These are phyloP conservation scores for Chondrus crispus DNA, from an alignment of 23 red algal species.

Conservation along the genomic window DNA sequence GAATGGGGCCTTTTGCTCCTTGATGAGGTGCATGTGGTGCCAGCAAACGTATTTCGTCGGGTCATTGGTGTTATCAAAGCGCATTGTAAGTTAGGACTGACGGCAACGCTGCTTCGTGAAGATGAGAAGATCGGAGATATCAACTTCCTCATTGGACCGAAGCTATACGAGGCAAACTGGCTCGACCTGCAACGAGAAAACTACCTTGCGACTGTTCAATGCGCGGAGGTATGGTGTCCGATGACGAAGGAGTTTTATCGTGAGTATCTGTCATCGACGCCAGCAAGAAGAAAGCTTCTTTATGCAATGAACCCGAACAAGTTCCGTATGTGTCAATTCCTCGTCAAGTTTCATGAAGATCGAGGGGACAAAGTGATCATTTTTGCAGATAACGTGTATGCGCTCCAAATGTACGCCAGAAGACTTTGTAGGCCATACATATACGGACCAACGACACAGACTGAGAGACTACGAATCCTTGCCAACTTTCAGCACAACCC, in stretches of 20 bases:
- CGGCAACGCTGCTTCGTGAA: constrained; percentile 94
- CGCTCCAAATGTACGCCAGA: constrained; percentile 78
- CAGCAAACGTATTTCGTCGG: constrained; percentile 95
- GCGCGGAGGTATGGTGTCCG: constrained; percentile 99
- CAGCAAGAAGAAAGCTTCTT: constrained; percentile 80
- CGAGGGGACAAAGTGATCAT: constrained; percentile 98
- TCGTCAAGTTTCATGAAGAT: constrained; percentile 91
- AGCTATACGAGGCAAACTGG: constrained; percentile 99
- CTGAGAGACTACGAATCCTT: constrained; percentile 88
- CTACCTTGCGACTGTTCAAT: constrained; percentile 97
- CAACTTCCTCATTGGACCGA: constrained; percentile 95
- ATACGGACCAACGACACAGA: constrained; percentile 90
- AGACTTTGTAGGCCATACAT: constrained; percentile 82
- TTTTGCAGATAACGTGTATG: constrained; percentile 97
- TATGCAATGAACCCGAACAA: constrained; percentile 99
- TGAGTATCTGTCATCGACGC: constrained; percentile 73
- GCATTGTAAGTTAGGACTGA: constrained; percentile 96
- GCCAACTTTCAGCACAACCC: constrained; percentile 93
- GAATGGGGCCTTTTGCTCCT: constrained; percentile 98
- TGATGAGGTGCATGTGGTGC: constrained; percentile 99
- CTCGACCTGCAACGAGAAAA: constrained; percentile 89
- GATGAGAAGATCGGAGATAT: constrained; percentile 95
- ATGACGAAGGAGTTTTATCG: constrained; percentile 98
- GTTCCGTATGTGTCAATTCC: constrained; percentile 89
- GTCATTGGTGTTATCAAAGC: constrained; percentile 96